Percentiles rank a stretch among this genome's conserved stretches.
These are phyloP conservation scores for Anacardium occidentale DNA, from an alignment of 345 rosid genomes.

Conservation along the genomic window DNA sequence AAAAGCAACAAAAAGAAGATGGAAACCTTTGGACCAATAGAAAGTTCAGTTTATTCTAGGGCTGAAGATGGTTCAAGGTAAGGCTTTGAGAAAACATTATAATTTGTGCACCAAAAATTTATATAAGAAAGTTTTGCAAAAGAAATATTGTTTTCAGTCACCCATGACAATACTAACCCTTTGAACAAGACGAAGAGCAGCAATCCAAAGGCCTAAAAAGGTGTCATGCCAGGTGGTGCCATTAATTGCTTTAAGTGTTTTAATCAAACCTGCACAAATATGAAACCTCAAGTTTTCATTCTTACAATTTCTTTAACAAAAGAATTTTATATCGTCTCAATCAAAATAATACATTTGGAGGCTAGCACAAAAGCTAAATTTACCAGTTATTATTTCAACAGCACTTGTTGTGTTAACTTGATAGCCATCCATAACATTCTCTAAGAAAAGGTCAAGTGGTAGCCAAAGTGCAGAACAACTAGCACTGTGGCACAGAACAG, in stretches of 20 bases:
- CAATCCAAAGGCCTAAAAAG: conserved; percentile 84
- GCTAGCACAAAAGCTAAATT: conserved; percentile 3
- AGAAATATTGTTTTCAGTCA: neutral
- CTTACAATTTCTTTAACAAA: neutral
- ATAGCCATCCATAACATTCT: conserved; percentile 95
- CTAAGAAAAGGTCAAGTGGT: conserved; percentile 87
- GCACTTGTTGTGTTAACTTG: conserved; percentile 76
- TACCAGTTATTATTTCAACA: conserved; percentile 77
- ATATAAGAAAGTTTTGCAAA: neutral
- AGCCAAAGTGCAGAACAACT: conserved; percentile 84
- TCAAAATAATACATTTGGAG: neutral
- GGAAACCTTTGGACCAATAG: neutral
- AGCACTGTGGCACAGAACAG: conserved; percentile 67
- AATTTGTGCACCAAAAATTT: neutral
- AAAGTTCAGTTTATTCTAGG: neutral
- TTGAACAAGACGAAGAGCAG: conserved; percentile 94
- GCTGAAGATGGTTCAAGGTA: neutral
- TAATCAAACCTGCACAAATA: conserved; percentile 65
- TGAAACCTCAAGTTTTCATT: conserved; percentile 12
- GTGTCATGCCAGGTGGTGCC: conserved; percentile 88
- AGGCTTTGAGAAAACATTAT: neutral
- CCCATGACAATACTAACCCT: conserved; percentile 53
- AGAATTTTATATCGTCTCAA: neutral
- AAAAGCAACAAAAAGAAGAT: neutral
- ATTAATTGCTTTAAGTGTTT: conserved; percentile 79